A percentile compares a stretch with the other conserved stretches of the same genome.
Conservation (phyloP, 2,329 filamentous ascomycete species). For the Lachnellula hyalina region DNA sequence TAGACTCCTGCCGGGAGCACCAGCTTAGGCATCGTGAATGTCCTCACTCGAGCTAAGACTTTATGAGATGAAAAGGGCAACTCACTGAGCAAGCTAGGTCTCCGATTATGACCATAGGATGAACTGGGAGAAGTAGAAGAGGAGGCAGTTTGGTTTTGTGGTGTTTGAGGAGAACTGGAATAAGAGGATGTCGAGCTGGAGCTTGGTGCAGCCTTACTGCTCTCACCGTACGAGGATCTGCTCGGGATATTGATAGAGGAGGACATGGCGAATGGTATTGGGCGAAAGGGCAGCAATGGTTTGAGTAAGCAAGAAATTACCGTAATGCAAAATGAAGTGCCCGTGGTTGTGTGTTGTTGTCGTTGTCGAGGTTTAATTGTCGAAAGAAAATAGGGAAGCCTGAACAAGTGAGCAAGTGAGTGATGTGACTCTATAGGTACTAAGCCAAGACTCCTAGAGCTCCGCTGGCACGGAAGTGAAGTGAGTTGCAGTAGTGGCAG, state of each 20-base stretch:
- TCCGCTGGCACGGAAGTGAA: too few relatives aligned
- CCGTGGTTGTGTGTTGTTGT: constrained; percentile 1
- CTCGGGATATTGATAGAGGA: constrained; percentile 65
- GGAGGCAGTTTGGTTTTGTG: constrained; percentile 39
- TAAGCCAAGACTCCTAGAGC: background rate
- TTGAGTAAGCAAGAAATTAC: constrained; percentile 10
- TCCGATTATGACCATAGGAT: constrained; percentile 47
- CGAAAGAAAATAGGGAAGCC: constrained; percentile 5
- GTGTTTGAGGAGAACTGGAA: constrained; percentile 50
- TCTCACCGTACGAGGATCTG: constrained; percentile 35
- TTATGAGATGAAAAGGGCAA: constrained; percentile 16
- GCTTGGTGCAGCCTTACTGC: constrained; percentile 37
- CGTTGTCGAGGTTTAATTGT: constrained; percentile 1
- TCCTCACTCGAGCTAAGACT: too few relatives aligned
- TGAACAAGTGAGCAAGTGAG: background rate
- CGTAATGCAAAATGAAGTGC: background rate
- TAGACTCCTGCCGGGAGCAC: background rate
- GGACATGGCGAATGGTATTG: constrained; percentile 40
- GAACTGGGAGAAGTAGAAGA: constrained; percentile 32
- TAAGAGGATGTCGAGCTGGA: constrained; percentile 50
- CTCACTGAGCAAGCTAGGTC: constrained; percentile 59
- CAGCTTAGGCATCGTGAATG: background rate
- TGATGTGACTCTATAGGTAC: background rate
- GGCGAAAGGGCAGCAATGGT: background rate
- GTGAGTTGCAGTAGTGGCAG: too few relatives aligned